A percentile compares a stretch with the other conserved stretches of the same genome.
phyloP scores from a whole-genome alignment of 768 basidiomycete species.

The Suillus fuscotomentosus region DNA sequence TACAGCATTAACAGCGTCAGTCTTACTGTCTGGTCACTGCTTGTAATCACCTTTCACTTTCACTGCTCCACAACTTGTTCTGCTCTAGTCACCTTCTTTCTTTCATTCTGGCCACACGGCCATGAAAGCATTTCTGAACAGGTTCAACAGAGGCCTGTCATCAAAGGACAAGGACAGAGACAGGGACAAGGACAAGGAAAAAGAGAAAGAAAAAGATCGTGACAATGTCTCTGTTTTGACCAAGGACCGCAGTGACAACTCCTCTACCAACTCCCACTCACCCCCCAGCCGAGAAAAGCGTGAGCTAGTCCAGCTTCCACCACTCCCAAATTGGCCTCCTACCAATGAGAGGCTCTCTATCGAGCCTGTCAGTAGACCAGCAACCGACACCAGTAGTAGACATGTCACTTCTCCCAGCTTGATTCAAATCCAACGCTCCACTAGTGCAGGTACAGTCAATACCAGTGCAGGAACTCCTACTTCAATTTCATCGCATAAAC shows the following conservation, averaged over 20 bases:
- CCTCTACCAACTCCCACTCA: slow-evolving; percentile 20
- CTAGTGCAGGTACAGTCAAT: slow-evolving; percentile 26
- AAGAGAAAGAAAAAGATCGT: slow-evolving; percentile 22
- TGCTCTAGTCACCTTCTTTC: neutral
- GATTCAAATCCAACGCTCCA: slow-evolving; percentile 27
- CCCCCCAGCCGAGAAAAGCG: slow-evolving; percentile 52
- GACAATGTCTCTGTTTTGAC: slow-evolving; percentile 26
- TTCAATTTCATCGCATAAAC: slow-evolving; percentile 58
- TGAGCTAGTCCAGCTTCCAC: slow-evolving; percentile 52
- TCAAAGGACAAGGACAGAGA: slow-evolving; percentile 60
- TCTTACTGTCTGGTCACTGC: neutral
- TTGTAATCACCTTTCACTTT: slow-evolving; percentile 9
- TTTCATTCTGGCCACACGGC: slow-evolving; percentile 10
- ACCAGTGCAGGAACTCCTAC: slow-evolving; percentile 42
- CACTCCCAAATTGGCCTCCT: slow-evolving; percentile 71
- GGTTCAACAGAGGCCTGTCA: slow-evolving; percentile 63
- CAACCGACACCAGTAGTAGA: slow-evolving; percentile 9
- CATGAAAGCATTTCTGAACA: slow-evolving; percentile 86
- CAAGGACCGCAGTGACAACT: slow-evolving; percentile 32
- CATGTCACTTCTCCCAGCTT: slow-evolving; percentile 14
- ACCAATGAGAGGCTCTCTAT: slow-evolving; percentile 8
- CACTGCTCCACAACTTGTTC: neutral
- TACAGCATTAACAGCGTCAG: neutral
- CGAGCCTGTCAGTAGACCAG: neutral
- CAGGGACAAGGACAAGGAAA: slow-evolving; percentile 44